Conservation (phyloP, 169 alveolate genomes). For the Plasmodium blacklocki region DNA sequence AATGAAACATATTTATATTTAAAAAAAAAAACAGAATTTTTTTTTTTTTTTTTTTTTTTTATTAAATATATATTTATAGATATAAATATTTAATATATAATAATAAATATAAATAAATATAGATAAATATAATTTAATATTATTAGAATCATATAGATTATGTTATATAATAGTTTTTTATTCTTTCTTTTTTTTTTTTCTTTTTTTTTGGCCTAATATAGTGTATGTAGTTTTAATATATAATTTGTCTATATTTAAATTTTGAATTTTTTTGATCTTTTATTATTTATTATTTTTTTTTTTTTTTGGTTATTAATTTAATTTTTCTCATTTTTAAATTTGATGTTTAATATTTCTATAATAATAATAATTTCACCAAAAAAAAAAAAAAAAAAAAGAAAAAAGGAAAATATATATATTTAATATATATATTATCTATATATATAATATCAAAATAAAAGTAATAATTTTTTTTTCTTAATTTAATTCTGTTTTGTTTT, state of each 20-base stretch:
- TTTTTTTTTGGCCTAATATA: not conserved
- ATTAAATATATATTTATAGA: no score
- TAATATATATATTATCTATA: no score
- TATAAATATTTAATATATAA: not conserved
- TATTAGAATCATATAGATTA: not conserved
- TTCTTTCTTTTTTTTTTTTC: not conserved
- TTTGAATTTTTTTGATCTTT: conserved; percentile 26
- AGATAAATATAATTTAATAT: not conserved
- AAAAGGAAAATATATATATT: not conserved
- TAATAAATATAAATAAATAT: not conserved
- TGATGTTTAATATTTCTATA: conserved; percentile 20
- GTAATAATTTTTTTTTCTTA: not conserved
- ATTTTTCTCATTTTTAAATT: conserved; percentile 24
- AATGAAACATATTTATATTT: no score
- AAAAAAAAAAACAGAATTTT: no score
- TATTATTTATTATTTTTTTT: not conserved
- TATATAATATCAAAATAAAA: no score
- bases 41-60: no score
- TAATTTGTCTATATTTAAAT: conserved; percentile 21
- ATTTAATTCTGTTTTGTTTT: conserved; percentile 3
- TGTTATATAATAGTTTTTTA: conserved; percentile 3
- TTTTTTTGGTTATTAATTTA: conserved; percentile 7
- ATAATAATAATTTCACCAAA: not conserved
- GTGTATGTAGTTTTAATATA: conserved; percentile 6
- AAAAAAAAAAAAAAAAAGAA: conserved; percentile 2